Evolutionary conservation across 148 eudicot species (phyloP).

Genomic region (Fagopyrum tataricum): DNA sequence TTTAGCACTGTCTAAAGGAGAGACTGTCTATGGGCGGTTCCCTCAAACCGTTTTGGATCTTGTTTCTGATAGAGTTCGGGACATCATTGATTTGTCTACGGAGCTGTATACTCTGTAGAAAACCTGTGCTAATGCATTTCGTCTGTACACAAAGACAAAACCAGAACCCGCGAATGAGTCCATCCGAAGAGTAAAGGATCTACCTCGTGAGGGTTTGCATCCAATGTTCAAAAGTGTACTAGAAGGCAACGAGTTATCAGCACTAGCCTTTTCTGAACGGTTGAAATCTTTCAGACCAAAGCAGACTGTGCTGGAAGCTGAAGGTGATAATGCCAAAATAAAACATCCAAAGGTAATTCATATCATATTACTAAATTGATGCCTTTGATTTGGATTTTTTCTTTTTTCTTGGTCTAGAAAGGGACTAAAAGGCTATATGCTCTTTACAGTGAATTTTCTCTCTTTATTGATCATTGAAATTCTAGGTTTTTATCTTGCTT

Average conservation of each 20-base stretch:
- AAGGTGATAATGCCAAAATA: conserved; percentile 73
- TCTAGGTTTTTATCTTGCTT: background rate
- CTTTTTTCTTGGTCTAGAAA: background rate
- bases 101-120: too few relatives aligned
- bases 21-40: too few relatives aligned
- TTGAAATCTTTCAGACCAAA: conserved; percentile 89
- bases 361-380: background rate
- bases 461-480: background rate
- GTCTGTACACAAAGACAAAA: too few relatives aligned
- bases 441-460: background rate
- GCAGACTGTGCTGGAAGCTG: conserved; percentile 92
- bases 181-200: conserved; percentile 62
- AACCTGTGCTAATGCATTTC: too few relatives aligned
- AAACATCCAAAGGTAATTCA: conserved; percentile 46
- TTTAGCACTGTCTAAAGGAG: too few relatives aligned
- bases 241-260: conserved; percentile 64
- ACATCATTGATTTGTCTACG: too few relatives aligned
- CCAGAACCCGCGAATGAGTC: conserved; percentile 78
- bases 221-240: conserved; percentile 64
- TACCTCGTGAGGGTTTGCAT: conserved; percentile 88
- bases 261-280: conserved; percentile 80
- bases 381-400: too few relatives aligned
- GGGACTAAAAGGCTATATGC: background rate
- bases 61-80: too few relatives aligned
- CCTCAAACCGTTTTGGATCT: too few relatives aligned